Evolutionary conservation across 768 basidiomycete genomes (phyloP).

Genomic region (Leccinum truebloodii): DNA sequence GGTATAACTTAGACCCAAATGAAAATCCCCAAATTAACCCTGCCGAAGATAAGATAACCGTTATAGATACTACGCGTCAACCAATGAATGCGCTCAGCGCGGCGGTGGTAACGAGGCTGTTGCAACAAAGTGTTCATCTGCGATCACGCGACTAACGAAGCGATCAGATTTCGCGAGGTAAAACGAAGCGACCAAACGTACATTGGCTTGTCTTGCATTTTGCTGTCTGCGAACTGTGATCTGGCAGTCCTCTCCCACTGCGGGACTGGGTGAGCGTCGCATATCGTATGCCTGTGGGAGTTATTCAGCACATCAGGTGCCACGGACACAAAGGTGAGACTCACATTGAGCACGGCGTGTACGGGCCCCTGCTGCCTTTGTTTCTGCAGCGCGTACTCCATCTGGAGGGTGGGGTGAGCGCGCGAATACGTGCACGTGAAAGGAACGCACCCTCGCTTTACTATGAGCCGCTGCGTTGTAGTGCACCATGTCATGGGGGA

Average conservation of each 20-base stretch:
- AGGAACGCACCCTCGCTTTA: conserved; percentile 28
- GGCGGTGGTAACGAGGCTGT: conserved; percentile 12
- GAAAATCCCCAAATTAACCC: conserved; percentile 24
- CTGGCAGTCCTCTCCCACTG: conserved; percentile 31
- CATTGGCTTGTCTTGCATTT: conserved; percentile 22
- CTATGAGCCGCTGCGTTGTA: conserved; percentile 32
- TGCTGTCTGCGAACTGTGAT: conserved; percentile 36
- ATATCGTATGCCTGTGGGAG: conserved; percentile 28
- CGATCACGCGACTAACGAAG: conserved; percentile 31
- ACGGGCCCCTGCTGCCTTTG: conserved; percentile 31
- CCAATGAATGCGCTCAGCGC: conserved; percentile 24
- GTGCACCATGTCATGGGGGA: conserved; percentile 35
- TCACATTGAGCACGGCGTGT: conserved; percentile 29
- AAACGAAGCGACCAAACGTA: conserved; percentile 9
- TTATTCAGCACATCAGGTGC: conserved; percentile 1
- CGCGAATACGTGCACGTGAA: not conserved
- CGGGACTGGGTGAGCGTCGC: conserved; percentile 35
- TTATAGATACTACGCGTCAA: conserved; percentile 13
- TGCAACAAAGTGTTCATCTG: conserved; percentile 25
- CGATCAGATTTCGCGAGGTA: conserved; percentile 12
- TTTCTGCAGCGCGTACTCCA: conserved; percentile 33
- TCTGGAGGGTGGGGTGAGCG: conserved; percentile 23
- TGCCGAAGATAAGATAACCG: conserved; percentile 25
- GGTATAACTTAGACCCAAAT: conserved; percentile 32
- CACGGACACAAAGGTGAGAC: conserved; percentile 8